phyloP scores from a whole-genome alignment of 169 alveolate genomes.

The Miamiensis avidus region DNA sequence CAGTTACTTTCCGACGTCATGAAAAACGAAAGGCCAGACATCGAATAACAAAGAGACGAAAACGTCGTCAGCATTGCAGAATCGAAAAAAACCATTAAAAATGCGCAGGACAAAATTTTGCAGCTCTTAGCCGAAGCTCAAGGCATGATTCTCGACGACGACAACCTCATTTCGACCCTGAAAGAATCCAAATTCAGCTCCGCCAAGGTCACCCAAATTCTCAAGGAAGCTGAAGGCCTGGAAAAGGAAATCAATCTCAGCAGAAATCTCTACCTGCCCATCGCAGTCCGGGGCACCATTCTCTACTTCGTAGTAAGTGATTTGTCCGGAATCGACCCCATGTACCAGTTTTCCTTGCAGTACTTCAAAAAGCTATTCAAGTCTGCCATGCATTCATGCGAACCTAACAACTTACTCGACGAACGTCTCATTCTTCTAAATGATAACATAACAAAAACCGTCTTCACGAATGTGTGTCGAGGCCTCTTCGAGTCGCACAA shows the following conservation, averaged over 20 bases:
- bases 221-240: conserved; percentile 57
- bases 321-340: conserved; percentile 85
- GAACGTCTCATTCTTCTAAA: conserved; percentile 73
- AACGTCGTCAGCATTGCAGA: conserved; percentile 73
- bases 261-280: conserved; percentile 80
- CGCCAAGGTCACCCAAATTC: conserved; percentile 64
- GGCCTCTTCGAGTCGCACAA: conserved; percentile 88
- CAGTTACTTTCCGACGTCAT: conserved; percentile 86
- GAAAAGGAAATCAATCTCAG: conserved; percentile 76
- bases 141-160: conserved; percentile 92
- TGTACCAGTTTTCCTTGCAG: conserved; percentile 85
- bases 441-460: conserved; percentile 68
- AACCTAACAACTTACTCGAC: conserved; percentile 44
- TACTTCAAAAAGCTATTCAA: conserved; percentile 87
- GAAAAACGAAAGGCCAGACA: conserved; percentile 83
- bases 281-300: conserved; percentile 86
- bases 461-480: conserved; percentile 80
- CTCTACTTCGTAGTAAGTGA: conserved; percentile 85
- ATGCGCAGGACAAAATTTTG: conserved; percentile 80
- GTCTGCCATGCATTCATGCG: conserved; percentile 36
- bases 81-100: conserved; percentile 65
- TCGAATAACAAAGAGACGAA: conserved; percentile 83
- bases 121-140: conserved; percentile 77
- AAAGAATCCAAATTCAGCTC: conserved; percentile 78
- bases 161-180: conserved; percentile 83